Base-by-base conservation (phyloP, 106 monocot genomes). In the Allium fistulosum region DNA sequence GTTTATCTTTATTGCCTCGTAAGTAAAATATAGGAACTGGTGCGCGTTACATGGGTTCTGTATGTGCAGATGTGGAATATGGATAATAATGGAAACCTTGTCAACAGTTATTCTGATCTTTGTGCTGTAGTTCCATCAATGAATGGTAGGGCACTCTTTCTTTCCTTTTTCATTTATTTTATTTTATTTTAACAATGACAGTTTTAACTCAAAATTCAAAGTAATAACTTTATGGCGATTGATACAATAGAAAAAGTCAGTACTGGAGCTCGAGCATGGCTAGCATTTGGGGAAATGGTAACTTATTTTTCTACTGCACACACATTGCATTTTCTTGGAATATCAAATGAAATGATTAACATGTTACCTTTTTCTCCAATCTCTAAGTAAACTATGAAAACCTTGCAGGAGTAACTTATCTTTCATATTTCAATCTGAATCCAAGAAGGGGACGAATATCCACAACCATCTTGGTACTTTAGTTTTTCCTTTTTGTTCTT, bases 281-380 rank as follows among this genome's bases (percentile, higher is more conserved):
- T 88, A 73, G 95, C 88, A 68, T 88, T 77, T 22, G 95, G 95
- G 74, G 78, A 80, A 76, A 61, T 80, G 95, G 95, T 95, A 6
- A 71, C 71, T 74, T 16, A 14, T 48, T 49, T 17, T 48, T 1
- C 28, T 28, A 28, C 3, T 28, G 28, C 28, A 3, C 28, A 28
- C n/a, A 3, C 28, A 28, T 28, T 28, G 28, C 28, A 28, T 28
- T 28, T 28, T 28, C 28, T 2, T 28, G 28, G 28, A 2, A 1
- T 28, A 28, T 28, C 28, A 28, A 28, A 3, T 28, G 28, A 2
- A 28, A 28, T 28, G 28, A 28, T 28, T 28, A 3, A 28, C 3
- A 28, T 3, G 3, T 28, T 28, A 3, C 3, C 28, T 28, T 28
- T 28, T 28, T 28, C 28, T 28, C 28, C 3, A 28, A 28, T 28